These are phyloP conservation scores for Oenanthe javanica DNA, from an alignment of 140 eudicot genomes.

Conservation along the genomic window DNA sequence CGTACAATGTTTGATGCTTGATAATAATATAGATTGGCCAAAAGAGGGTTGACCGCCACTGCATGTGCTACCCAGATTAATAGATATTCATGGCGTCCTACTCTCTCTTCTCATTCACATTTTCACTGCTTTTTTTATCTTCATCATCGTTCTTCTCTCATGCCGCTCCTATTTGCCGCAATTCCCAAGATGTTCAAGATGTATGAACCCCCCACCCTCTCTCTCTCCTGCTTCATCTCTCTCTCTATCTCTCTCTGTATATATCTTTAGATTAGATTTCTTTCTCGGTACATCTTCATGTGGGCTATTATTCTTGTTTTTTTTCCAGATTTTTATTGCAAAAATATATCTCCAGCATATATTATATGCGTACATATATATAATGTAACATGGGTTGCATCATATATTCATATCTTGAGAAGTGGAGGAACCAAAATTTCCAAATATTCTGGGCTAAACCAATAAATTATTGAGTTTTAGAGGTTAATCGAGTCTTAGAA, in stretches of 20 bases:
- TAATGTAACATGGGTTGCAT: neutral
- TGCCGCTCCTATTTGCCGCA: conserved; percentile 4
- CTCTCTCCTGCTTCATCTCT: too few relatives aligned
- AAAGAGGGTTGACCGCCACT: neutral
- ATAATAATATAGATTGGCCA: neutral
- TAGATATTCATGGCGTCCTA: neutral
- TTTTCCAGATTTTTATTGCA: neutral
- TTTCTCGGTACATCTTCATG: neutral
- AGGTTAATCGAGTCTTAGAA: too few relatives aligned
- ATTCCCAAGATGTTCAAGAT: neutral
- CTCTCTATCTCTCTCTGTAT: too few relatives aligned
- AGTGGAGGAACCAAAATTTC: too few relatives aligned
- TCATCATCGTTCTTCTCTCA: neutral
- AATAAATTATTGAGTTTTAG: too few relatives aligned
- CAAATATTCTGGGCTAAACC: too few relatives aligned
- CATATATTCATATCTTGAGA: neutral
- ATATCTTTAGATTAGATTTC: too few relatives aligned
- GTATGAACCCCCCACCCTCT: too few relatives aligned
- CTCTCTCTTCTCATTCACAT: neutral
- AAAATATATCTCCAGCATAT: too few relatives aligned
- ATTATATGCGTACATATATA: neutral
- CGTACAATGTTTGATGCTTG: neutral
- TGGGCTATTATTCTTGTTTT: neutral
- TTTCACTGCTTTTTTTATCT: neutral
- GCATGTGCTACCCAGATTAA: neutral